A percentile compares a stretch with the other conserved stretches of the same genome.
Evolutionary conservation across 768 basidiomycete species (phyloP).

Genomic region (Lactarius pseudohatsudake): DNA sequence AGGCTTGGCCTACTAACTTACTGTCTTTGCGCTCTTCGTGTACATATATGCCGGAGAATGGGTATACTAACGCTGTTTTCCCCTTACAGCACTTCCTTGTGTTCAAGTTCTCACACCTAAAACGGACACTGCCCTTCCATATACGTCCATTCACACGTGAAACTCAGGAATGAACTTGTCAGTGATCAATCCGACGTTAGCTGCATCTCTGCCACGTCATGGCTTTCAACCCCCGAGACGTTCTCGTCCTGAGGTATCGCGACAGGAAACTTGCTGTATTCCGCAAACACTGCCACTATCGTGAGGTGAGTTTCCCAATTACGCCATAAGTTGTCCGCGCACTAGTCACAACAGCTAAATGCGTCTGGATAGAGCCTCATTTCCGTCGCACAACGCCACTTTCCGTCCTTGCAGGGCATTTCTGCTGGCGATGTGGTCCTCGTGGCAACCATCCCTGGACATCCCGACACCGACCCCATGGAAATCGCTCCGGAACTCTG

Average conservation of each 20-base stretch:
- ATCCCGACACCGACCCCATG: background rate
- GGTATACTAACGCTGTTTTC: too few relatives aligned
- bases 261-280: slow-evolving; percentile 5
- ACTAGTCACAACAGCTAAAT: background rate
- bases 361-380: background rate
- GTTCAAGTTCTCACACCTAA: too few relatives aligned
- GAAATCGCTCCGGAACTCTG: slow-evolving; percentile 5
- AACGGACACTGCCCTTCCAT: too few relatives aligned
- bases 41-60: too few relatives aligned
- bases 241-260: slow-evolving; percentile 8
- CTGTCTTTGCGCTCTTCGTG: too few relatives aligned
- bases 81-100: too few relatives aligned
- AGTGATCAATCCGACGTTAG: too few relatives aligned
- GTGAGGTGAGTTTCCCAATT: background rate
- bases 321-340: background rate
- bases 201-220: background rate
- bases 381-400: background rate
- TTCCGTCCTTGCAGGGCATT: background rate
- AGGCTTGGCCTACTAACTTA: too few relatives aligned
- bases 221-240: background rate
- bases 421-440: background rate
- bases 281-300: background rate
- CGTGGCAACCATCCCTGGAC: background rate
- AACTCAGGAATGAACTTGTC: too few relatives aligned
- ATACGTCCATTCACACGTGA: too few relatives aligned